Percentiles rank a stretch among this genome's conserved stretches.
Conservation (phyloP, 2,329 filamentous ascomycete species). For the Fusarium brachygibbosum region DNA sequence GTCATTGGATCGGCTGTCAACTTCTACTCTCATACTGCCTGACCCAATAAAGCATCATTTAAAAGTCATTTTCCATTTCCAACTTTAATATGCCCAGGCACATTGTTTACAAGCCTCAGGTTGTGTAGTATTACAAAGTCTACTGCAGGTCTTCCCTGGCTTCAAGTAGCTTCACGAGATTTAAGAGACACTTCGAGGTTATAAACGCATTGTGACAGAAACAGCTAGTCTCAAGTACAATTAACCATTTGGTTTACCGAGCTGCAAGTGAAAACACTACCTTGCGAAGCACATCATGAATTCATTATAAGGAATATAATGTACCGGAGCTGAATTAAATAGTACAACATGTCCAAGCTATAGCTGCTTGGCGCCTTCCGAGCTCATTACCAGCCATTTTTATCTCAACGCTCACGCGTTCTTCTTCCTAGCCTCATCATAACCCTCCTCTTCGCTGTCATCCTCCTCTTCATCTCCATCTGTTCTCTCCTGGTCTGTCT, state of each 20-base stretch:
- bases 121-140: neutral
- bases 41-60: neutral
- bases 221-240: neutral
- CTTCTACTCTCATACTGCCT: neutral
- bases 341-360: slow-evolving; percentile 33
- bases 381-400: neutral
- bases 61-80: neutral
- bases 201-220: neutral
- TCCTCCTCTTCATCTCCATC: slow-evolving; percentile 54
- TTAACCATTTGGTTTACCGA: neutral
- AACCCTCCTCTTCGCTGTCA: slow-evolving; percentile 60
- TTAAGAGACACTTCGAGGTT: too few relatives aligned
- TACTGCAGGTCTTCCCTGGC: neutral
- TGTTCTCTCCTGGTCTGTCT: slow-evolving; percentile 61
- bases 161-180: neutral
- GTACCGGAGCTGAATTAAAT: slow-evolving; percentile 20
- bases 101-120: neutral
- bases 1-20: slow-evolving; percentile 28
- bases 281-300: neutral
- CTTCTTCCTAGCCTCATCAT: slow-evolving; percentile 61
- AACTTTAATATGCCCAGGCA: neutral
- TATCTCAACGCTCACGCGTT: slow-evolving; percentile 46
- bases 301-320: slow-evolving; percentile 6
- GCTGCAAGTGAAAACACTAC: neutral
- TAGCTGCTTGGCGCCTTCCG: slow-evolving; percentile 6